Evolutionary conservation across 2,329 filamentous ascomycete species (phyloP), one percentile per base, ranked within the genome.

Genomic region (Samsoniella hepiali): DNA sequence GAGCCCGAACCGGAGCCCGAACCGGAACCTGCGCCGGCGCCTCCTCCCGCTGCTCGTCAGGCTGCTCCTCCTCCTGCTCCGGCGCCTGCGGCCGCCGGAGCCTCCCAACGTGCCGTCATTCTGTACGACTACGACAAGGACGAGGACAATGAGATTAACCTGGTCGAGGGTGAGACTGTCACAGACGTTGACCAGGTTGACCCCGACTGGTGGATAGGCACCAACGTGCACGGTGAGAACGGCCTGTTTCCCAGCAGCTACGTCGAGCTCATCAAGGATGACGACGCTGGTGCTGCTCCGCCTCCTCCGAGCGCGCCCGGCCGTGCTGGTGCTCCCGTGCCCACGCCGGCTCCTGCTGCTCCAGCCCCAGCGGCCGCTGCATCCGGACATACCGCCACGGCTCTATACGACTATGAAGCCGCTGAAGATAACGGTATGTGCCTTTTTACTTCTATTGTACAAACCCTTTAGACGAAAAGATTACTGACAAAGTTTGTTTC

Each of bases 121-220:
- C 88, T 95, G 71, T 99, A 95, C 74, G 95, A 99, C 74, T 99
- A 99, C 73, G 94, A 97, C 71, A 97, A 96, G 78, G 93, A 93
- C 1, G 95, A 99, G 76, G 93, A 97, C 68, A 99, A 99, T 72
- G 95, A 99, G 78, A 86, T 99, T 63, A 93, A 97, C 68, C 84
- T 99, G 22, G 83, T 85, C 32, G 95, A 99, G 77, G 93, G 93
- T 66, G 91, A 97, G 71, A 86, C 88, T 67, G 89, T 99, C 44
- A 93, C 85, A 31, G 89, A 97, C 73, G 97, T 99, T 71, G 92
- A 98, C 67, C 96, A 96, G 91, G 92, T 99, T 2, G 95, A 98
- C 70, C 90, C 96, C 58, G 94, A 99, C 74, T 99, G 95, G 95
- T 99, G 95, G 95, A 90, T 97, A 85, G 95, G 96, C 50, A 91